Conservation (phyloP, 345 rosid species). For the Draba incana region DNA sequence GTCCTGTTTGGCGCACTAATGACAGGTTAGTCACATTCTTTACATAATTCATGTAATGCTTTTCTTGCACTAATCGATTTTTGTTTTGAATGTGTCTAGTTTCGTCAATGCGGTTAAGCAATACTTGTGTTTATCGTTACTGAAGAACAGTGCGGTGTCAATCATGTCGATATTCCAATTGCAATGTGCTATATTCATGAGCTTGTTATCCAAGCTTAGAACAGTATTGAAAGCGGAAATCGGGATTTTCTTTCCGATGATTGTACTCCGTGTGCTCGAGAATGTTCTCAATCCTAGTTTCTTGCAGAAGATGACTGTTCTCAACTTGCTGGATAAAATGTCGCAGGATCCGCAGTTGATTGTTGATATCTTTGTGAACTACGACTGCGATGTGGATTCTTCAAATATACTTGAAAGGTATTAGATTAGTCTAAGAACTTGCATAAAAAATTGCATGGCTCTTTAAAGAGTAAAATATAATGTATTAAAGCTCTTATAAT, state of each 20-base stretch:
- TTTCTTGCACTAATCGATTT: neutral
- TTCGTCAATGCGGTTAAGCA: slow-evolving; percentile 82
- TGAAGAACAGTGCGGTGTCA: slow-evolving; percentile 94
- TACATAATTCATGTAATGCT: neutral
- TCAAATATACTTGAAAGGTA: slow-evolving; percentile 97
- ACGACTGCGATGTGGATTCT: slow-evolving; percentile 92
- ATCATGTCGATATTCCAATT: slow-evolving; percentile 96
- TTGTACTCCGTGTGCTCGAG: slow-evolving; percentile 87
- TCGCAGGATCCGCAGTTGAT: slow-evolving; percentile 82
- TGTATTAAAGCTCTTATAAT: slow-evolving; percentile 93
- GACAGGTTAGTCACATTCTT: slow-evolving; percentile 55
- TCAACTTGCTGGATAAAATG: slow-evolving; percentile 79
- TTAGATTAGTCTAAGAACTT: slow-evolving; percentile 37
- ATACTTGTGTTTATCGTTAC: slow-evolving; percentile 83
- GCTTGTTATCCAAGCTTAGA: slow-evolving; percentile 78
- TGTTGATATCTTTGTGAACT: slow-evolving; percentile 91
- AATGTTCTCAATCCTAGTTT: slow-evolving; percentile 96
- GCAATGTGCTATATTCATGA: slow-evolving; percentile 86
- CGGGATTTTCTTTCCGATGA: slow-evolving; percentile 97
- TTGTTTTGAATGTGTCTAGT: slow-evolving; percentile 48
- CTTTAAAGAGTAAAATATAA: slow-evolving; percentile 32
- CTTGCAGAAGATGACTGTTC: slow-evolving; percentile 94
- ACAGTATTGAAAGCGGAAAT: slow-evolving; percentile 79
- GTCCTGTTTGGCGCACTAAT: slow-evolving; percentile 74
- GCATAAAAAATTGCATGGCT: slow-evolving; percentile 7